Percentiles rank a stretch among this genome's conserved stretches.
Evolutionary conservation across 495 filamentous ascomycete species (phyloP).

Genomic region (Aspergillus indologenus): DNA sequence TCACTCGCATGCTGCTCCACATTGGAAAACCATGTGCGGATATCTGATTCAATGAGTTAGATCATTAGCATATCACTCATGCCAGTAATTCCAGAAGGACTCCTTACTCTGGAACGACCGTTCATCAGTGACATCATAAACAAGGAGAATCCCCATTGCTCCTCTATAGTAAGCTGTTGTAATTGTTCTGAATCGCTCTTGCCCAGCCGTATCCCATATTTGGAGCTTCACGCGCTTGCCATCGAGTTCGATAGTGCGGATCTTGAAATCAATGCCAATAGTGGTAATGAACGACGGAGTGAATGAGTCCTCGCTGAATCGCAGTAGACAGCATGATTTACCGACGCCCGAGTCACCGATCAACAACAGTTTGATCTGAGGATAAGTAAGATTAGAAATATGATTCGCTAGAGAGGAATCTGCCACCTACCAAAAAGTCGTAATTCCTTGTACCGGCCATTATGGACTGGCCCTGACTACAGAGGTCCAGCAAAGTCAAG

Average conservation of each 20-base stretch:
- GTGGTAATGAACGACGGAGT: constrained; percentile 98
- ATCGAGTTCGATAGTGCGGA: constrained; percentile 95
- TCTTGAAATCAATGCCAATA: constrained; percentile 99
- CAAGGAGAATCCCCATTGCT: constrained; percentile 96
- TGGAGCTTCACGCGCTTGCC: constrained; percentile 98
- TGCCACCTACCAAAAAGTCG: constrained; percentile 81
- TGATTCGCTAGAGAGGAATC: not conserved
- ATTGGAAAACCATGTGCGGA: constrained; percentile 98
- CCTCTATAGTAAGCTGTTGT: constrained; percentile 98
- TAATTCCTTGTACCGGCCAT: constrained; percentile 99
- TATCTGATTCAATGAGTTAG: constrained; percentile 58
- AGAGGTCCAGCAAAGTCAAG: not conserved
- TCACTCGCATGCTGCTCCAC: constrained; percentile 99
- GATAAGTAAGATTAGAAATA: constrained; percentile 9
- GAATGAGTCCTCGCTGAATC: constrained; percentile 99
- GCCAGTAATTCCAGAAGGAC: not conserved
- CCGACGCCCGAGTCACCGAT: constrained; percentile 98
- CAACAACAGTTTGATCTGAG: constrained; percentile 94
- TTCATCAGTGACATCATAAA: constrained; percentile 98
- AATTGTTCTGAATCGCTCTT: constrained; percentile 97
- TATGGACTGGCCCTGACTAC: constrained; percentile 17
- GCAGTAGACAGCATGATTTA: constrained; percentile 96
- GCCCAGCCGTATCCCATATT: constrained; percentile 98
- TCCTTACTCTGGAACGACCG: constrained; percentile 93
- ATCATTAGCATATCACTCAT: constrained; percentile 2